Conservation (phyloP, 208 protist genomes). For the Leishmania gerbilli region DNA sequence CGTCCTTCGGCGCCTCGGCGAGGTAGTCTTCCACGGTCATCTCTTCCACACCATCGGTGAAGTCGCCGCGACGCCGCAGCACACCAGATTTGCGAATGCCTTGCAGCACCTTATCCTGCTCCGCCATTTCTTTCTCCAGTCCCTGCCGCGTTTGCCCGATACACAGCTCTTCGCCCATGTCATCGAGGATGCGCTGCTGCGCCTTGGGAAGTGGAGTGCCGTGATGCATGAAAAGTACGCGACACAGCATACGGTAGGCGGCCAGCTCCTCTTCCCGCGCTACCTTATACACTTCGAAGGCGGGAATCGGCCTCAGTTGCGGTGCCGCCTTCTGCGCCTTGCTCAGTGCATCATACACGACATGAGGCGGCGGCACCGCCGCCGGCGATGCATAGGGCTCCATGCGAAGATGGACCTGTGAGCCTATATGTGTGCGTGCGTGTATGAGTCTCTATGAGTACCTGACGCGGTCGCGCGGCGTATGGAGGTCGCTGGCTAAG, state of each 20-base stretch:
- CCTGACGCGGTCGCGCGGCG: neutral
- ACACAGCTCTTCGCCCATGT: constrained; percentile 65
- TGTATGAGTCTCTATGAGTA: constrained; percentile 2
- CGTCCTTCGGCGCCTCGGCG: constrained; percentile 35
- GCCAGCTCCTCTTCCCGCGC: constrained; percentile 81
- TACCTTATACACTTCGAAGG: constrained; percentile 80
- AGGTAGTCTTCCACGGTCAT: constrained; percentile 43
- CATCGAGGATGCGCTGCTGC: constrained; percentile 70
- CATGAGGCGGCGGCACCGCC: constrained; percentile 7
- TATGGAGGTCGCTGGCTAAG: neutral
- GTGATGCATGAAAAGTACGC: constrained; percentile 82
- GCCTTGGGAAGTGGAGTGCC: constrained; percentile 44
- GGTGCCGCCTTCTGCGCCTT: constrained; percentile 42
- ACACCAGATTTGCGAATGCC: constrained; percentile 57
- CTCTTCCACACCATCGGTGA: constrained; percentile 89
- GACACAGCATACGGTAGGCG: constrained; percentile 71
- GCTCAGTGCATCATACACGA: constrained; percentile 60
- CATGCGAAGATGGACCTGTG: constrained; percentile 2
- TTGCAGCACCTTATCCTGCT: constrained; percentile 51
- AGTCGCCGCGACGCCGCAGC: constrained; percentile 57
- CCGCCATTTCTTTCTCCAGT: constrained; percentile 57
- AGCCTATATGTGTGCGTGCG: neutral
- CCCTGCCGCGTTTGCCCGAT: constrained; percentile 22
- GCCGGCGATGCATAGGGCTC: constrained; percentile 5
- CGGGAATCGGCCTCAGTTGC: constrained; percentile 45